Conservation (phyloP, 2,329 filamentous ascomycete species). For the Aspergillus tamarii region DNA sequence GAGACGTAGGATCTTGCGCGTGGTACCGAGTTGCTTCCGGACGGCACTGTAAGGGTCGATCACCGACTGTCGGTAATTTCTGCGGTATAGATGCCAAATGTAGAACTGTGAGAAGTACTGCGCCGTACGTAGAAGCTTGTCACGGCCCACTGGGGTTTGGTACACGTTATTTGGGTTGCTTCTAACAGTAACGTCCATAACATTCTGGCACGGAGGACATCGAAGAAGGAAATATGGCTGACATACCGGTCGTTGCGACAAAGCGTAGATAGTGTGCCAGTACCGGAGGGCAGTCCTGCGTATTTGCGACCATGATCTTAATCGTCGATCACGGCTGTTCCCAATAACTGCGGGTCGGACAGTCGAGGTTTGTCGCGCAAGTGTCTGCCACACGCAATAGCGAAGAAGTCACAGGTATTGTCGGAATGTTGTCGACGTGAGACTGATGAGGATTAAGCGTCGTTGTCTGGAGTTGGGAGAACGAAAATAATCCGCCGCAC, state of each 20-base stretch:
- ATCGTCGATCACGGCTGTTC: not conserved
- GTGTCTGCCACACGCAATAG: not conserved
- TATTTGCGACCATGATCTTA: not conserved
- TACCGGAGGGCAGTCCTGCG: no score
- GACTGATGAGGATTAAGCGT: not conserved
- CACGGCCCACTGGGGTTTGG: not conserved
- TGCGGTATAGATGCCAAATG: not conserved
- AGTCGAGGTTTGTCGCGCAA: not conserved
- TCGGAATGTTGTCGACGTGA: not conserved
- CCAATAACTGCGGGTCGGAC: no score
- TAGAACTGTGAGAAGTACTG: not conserved
- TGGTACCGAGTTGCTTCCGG: not conserved
- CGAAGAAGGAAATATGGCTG: not conserved
- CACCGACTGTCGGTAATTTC: not conserved
- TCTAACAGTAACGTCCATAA: not conserved
- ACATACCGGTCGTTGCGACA: not conserved
- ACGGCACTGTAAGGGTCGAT: not conserved
- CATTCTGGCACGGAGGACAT: not conserved
- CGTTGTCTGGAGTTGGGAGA: not conserved
- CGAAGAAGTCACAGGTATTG: not conserved
- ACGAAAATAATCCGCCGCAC: not conserved
- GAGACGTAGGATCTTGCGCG: not conserved
- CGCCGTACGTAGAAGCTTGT: not conserved
- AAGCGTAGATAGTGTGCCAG: not conserved
- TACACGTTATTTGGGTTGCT: not conserved